phyloP scores from a whole-genome alignment of 331 rosid genomes.

The Erythrophleum ivorense region DNA sequence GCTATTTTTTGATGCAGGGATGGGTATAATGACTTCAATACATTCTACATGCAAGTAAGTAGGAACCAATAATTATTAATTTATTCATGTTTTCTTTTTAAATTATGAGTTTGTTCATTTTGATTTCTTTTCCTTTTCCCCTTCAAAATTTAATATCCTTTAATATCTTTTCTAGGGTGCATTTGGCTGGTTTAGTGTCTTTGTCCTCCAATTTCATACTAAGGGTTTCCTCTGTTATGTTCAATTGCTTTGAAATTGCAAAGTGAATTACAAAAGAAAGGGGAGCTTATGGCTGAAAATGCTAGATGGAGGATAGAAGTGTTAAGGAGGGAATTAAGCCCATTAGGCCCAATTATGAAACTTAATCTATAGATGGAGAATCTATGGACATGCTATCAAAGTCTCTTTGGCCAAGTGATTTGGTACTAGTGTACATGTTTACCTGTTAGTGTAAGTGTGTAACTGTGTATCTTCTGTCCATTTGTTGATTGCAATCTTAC shows the following conservation, averaged over 20 bases:
- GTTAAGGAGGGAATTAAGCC: background rate
- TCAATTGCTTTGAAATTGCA: conserved; percentile 31
- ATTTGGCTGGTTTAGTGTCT: background rate
- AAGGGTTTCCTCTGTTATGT: conserved; percentile 6
- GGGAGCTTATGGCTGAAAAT: conserved; percentile 28
- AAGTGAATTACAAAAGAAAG: background rate
- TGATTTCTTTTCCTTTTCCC: conserved; percentile 14
- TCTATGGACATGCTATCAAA: conserved; percentile 27
- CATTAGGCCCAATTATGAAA: conserved; percentile 14
- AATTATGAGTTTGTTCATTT: conserved; percentile 25
- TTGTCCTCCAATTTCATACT: conserved; percentile 3
- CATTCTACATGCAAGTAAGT: conserved; percentile 99
- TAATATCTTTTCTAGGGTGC: background rate
- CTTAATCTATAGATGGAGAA: conserved; percentile 20
- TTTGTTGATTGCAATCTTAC: conserved; percentile 32
- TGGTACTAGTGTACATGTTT: conserved; percentile 23
- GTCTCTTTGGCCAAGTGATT: conserved; percentile 9
- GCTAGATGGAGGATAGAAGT: conserved; percentile 15
- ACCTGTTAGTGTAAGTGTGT: background rate
- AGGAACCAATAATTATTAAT: conserved; percentile 20
- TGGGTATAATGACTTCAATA: conserved; percentile 95
- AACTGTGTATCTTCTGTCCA: background rate
- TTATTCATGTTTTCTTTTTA: conserved; percentile 8
- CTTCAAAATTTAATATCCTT: background rate
- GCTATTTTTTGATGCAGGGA: conserved; percentile 71